Evolutionary conservation across 2,329 filamentous ascomycete species (phyloP).

Genomic region (Davidsoniella eucalypti): DNA sequence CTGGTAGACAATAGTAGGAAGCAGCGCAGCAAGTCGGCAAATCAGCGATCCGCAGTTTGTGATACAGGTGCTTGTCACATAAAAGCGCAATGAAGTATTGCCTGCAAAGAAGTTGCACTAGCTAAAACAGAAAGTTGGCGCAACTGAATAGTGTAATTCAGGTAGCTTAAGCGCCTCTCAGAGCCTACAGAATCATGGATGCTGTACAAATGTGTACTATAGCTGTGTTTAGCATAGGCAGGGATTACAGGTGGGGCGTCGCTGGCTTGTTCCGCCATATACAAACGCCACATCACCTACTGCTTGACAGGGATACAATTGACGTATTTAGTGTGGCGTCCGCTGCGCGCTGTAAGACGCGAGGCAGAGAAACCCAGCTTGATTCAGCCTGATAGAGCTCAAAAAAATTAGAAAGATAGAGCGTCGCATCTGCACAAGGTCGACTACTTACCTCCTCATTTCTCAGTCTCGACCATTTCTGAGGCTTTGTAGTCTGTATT

Average conservation of each 20-base stretch:
- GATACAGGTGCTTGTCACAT: too few relatives aligned
- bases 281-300: neutral
- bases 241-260: too few relatives aligned
- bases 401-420: conserved; percentile 5
- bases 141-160: too few relatives aligned
- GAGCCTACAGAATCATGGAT: too few relatives aligned
- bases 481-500: neutral
- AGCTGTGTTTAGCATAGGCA: too few relatives aligned
- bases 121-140: too few relatives aligned
- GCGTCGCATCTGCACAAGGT: neutral
- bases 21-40: neutral
- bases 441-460: neutral
- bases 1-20: too few relatives aligned
- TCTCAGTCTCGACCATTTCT: neutral
- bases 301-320: neutral
- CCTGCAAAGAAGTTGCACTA: too few relatives aligned
- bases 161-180: too few relatives aligned
- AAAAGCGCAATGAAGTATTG: too few relatives aligned
- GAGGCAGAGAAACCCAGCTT: conserved; percentile 1
- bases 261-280: neutral
- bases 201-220: too few relatives aligned
- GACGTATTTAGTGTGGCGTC: conserved; percentile 4
- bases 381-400: neutral
- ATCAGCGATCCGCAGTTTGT: too few relatives aligned
- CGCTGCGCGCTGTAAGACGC: conserved; percentile 1